phyloP scores from a whole-genome alignment of 1,284 basidiomycete genomes.

The Wallemia ichthyophaga region DNA sequence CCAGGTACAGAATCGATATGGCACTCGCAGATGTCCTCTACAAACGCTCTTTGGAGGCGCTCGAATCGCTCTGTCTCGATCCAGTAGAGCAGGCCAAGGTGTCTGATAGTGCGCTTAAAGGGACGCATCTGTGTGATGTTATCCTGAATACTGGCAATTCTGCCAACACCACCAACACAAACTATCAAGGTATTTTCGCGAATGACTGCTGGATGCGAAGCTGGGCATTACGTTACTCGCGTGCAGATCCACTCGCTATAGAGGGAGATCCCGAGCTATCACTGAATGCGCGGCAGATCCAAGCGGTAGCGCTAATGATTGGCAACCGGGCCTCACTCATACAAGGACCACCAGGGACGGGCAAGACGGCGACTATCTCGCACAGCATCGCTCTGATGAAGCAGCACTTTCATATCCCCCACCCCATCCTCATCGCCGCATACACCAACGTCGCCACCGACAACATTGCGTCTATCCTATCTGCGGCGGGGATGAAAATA shows the following conservation, averaged over 20 bases:
- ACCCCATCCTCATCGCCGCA: conserved; percentile 61
- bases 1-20: conserved; percentile 30
- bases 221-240: conserved; percentile 36
- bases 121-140: conserved; percentile 37
- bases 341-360: conserved; percentile 85
- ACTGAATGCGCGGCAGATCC: conserved; percentile 46
- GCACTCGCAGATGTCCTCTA: conserved; percentile 34
- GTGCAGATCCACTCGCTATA: conserved; percentile 25
- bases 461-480: conserved; percentile 48
- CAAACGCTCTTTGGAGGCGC: conserved; percentile 36
- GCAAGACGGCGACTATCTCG: conserved; percentile 76
- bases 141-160: too few relatives aligned
- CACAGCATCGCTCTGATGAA: conserved; percentile 58
- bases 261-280: conserved; percentile 50
- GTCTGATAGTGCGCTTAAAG: conserved; percentile 23
- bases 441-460: conserved; percentile 90
- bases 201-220: conserved; percentile 38
- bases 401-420: conserved; percentile 45
- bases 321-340: conserved; percentile 45
- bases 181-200: too few relatives aligned
- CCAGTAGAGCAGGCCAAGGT: conserved; percentile 18
- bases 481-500: conserved; percentile 30
- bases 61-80: conserved; percentile 29
- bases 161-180: too few relatives aligned
- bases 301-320: conserved; percentile 64